phyloP scores from a whole-genome alignment of 23 red algal species.

The Gracilaria vermiculophylla region DNA sequence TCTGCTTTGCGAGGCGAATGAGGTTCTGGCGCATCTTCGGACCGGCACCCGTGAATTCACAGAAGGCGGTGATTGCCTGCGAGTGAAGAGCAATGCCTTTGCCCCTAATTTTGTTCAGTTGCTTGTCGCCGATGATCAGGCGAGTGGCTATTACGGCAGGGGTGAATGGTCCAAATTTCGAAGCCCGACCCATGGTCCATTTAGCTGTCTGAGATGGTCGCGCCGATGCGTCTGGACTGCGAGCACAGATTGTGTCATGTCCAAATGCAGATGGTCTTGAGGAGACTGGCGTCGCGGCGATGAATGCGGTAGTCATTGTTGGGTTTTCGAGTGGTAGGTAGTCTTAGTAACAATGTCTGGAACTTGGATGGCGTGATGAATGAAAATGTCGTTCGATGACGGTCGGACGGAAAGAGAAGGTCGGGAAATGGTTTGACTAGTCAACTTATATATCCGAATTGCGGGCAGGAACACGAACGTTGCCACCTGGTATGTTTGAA shows the following conservation, averaged over 20 bases:
- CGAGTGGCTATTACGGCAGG: constrained; percentile 73
- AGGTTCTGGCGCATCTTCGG: constrained; percentile 87
- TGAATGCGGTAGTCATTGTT: constrained; percentile 21
- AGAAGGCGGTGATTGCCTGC: constrained; percentile 95
- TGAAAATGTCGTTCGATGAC: too few species aligned
- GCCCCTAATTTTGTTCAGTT: constrained; percentile 90
- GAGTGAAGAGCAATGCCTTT: constrained; percentile 94
- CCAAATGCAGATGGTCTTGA: neutral
- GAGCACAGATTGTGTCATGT: neutral
- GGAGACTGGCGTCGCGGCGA: constrained; percentile 37
- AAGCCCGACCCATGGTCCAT: constrained; percentile 57
- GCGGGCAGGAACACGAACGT: too few species aligned
- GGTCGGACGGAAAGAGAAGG: too few species aligned
- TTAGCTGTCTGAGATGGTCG: neutral
- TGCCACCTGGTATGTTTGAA: neutral
- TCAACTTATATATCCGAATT: too few species aligned
- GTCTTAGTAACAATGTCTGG: neutral
- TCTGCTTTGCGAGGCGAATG: constrained; percentile 94
- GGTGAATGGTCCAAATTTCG: constrained; percentile 93
- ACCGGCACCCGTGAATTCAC: constrained; percentile 86
- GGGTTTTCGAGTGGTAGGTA: neutral
- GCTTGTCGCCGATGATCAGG: constrained; percentile 84
- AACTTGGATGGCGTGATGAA: too few species aligned
- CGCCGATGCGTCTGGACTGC: neutral
- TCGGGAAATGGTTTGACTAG: too few species aligned